phyloP scores from a whole-genome alignment of 768 basidiomycete genomes.

The Candolleomyces aberdarensis region DNA sequence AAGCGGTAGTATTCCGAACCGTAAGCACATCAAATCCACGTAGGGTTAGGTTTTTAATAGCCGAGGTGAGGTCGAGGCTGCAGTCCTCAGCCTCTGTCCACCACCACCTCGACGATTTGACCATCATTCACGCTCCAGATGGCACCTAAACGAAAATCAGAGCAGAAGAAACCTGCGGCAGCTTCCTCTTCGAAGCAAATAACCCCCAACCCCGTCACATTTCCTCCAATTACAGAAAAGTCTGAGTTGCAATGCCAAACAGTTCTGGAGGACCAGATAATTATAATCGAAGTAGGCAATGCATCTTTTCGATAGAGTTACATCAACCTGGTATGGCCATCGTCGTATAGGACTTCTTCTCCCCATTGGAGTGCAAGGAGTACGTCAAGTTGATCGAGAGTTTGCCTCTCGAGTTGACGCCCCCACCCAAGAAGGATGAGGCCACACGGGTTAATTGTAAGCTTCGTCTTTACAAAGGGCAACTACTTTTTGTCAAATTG shows the following conservation, averaged over 20 bases:
- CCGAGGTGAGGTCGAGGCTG: too few relatives aligned
- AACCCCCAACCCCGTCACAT: constrained; percentile 19
- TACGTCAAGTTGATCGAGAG: constrained; percentile 58
- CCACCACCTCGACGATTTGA: too few relatives aligned
- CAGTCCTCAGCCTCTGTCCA: too few relatives aligned
- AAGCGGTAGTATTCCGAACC: too few relatives aligned
- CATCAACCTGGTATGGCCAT: background rate
- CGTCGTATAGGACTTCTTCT: constrained; percentile 46
- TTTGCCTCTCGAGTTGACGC: constrained; percentile 61
- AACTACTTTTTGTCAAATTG: background rate
- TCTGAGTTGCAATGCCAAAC: constrained; percentile 40
- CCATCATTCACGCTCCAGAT: constrained; percentile 5
- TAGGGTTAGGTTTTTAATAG: too few relatives aligned
- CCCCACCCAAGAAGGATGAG: constrained; percentile 70
- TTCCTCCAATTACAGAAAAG: constrained; percentile 47
- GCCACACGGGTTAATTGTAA: constrained; percentile 68
- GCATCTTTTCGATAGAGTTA: background rate
- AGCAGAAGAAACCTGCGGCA: constrained; percentile 20
- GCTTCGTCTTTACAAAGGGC: constrained; percentile 15
- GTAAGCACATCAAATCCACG: too few relatives aligned
- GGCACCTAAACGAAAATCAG: constrained; percentile 10
- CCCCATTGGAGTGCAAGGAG: constrained; percentile 57
- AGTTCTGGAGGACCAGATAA: constrained; percentile 62
- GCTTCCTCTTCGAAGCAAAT: background rate
- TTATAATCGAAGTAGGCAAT: constrained; percentile 53